Conservation (phyloP, 2,329 filamentous ascomycete species). For the Nemania serpens region DNA sequence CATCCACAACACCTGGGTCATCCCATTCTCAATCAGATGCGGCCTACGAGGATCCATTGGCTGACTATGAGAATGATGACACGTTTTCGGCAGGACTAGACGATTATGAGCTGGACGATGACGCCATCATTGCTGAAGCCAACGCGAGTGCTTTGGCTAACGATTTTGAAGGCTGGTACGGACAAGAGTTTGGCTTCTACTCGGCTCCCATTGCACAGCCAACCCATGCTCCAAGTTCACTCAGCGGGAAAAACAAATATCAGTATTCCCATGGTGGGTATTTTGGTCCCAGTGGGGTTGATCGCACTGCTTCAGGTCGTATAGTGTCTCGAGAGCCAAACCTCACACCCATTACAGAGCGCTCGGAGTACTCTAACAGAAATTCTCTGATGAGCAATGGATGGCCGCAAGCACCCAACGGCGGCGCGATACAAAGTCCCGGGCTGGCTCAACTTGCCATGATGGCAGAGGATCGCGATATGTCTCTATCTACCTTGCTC, state of each 20-base stretch:
- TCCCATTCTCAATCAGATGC: constrained; percentile 33
- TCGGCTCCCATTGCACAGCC: constrained; percentile 58
- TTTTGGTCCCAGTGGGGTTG: constrained; percentile 76
- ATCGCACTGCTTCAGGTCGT: constrained; percentile 74
- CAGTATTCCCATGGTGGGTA: constrained; percentile 82
- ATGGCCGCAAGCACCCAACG: constrained; percentile 57
- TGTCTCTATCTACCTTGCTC: constrained; percentile 74
- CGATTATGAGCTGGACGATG: constrained; percentile 76
- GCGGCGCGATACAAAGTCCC: constrained; percentile 65
- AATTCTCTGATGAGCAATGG: constrained; percentile 84
- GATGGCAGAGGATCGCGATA: constrained; percentile 69
- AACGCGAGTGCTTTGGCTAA: constrained; percentile 93
- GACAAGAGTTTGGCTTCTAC: constrained; percentile 96
- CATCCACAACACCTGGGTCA: constrained; percentile 42
- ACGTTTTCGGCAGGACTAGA: constrained; percentile 52
- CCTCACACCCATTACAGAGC: constrained; percentile 92
- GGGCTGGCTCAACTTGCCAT: constrained; percentile 77
- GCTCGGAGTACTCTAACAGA: constrained; percentile 92
- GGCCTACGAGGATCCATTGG: constrained; percentile 30
- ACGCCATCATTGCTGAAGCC: constrained; percentile 90
- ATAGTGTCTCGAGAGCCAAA: constrained; percentile 83
- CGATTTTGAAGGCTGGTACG: constrained; percentile 93
- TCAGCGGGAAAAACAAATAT: constrained; percentile 48
- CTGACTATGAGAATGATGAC: constrained; percentile 64
- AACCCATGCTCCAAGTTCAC: constrained; percentile 31